Evolutionary conservation across 2,329 filamentous ascomycete genomes (phyloP), one percentile per base, ranked within the genome.

Genomic region (Didymellaceae sp.): DNA sequence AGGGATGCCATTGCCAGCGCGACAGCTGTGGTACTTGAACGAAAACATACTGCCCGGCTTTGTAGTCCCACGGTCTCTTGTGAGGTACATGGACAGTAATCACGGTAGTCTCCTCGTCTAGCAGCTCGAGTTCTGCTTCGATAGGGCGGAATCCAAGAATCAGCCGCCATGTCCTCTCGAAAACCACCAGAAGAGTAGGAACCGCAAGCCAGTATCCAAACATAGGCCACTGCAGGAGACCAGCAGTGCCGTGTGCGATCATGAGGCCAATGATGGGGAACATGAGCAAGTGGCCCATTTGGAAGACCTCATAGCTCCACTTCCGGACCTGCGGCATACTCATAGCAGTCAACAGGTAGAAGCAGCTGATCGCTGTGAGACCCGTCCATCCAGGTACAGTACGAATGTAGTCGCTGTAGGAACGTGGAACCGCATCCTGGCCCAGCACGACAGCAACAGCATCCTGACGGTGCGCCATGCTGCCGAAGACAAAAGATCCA

Each of bases 1-100:
- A 85, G 0, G 81, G 82, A 47, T 85, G 82, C 82, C 82, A 85
- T 57, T 84, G 81, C 49, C 81, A 84, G 40, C 74, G 68, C 28
- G 80, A 82, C 17, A 84, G 65, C 22, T 71, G 54, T 0, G 81
- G 82, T 0, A 84, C 78, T 55, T 84, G 81, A 0, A 84, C 69
- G 35, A 85, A 79, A 11, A 85, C 75, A 49, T 84, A 83, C 60
- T 84, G 81, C 0, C 82, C 81, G n/a, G 81, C 81, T 44, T 77
- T 75, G 60, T 83, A 84, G 30, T 73, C 74, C 80, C 79, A 83
- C 3, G 80, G 68, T 1, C 78, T 70, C 43, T 77, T 74, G 20
- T 72, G 74, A 0, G 79, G 82, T 6, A 82, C 78, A 4, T 75
- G 71, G 3, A 76, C 75, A 0, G 76, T 78, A 18, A 85, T 74